Evolutionary conservation across 768 basidiomycete genomes (phyloP).

Genomic region (Daedalea quercina): DNA sequence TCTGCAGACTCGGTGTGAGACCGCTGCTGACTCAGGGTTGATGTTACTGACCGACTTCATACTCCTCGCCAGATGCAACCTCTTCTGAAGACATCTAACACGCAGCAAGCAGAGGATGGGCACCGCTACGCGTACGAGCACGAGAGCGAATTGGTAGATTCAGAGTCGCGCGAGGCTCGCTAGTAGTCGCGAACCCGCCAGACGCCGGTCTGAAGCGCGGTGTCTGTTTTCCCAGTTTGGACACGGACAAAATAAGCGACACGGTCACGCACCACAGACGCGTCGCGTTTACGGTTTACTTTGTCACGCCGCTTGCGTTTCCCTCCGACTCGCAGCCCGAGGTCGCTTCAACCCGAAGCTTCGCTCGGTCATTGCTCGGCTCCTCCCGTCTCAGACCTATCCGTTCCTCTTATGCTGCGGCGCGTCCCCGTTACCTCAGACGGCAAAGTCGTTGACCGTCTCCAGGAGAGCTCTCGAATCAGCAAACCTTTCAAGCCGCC

Average conservation of each 20-base stretch:
- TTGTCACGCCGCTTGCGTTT: not conserved
- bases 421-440: constrained; percentile 65
- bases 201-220: not conserved
- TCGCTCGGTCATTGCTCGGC: no score
- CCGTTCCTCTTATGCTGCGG: constrained; percentile 45
- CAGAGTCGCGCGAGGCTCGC: no score
- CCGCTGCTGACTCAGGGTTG: not conserved
- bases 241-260: not conserved
- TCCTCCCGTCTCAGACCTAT: not conserved
- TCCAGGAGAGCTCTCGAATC: constrained; percentile 65
- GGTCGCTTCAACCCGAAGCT: no score
- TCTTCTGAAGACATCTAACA: no score
- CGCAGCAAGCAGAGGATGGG: no score
- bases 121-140: no score
- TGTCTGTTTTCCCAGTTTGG: not conserved
- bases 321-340: no score
- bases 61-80: constrained; percentile 38
- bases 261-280: constrained; percentile 1
- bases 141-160: no score
- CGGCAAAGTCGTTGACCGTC: constrained; percentile 58
- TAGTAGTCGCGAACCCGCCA: not conserved
- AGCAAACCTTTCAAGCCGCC: constrained; percentile 82
- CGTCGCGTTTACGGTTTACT: constrained; percentile 9
- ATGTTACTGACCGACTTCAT: constrained; percentile 58
- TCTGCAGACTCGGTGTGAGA: constrained; percentile 30